Evolutionary conservation across 805 yeast species (phyloP).

Genomic region (Kluyveromyces wickerhamii): DNA sequence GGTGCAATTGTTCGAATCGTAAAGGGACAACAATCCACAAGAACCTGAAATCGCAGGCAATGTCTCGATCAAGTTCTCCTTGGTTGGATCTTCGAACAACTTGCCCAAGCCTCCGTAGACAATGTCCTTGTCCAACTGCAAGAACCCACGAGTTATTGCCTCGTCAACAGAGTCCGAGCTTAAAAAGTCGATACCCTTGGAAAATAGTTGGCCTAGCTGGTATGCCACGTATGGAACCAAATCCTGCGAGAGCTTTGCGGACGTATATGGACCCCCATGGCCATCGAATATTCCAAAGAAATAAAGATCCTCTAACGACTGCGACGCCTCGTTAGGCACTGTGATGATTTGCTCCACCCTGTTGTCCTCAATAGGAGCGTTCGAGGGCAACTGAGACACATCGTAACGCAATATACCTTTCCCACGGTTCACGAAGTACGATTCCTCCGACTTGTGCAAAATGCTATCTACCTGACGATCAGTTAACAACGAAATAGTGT

Average conservation of each 20-base stretch:
- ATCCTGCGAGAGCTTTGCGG: conserved; percentile 74
- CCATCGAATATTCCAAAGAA: conserved; percentile 97
- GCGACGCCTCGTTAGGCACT: conserved; percentile 45
- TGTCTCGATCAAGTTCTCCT: conserved; percentile 49
- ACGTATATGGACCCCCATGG: conserved; percentile 93
- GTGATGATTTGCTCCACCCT: conserved; percentile 75
- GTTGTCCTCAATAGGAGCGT: conserved; percentile 92
- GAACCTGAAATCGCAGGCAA: conserved; percentile 95
- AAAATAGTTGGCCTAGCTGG: conserved; percentile 60
- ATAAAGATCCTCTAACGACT: conserved; percentile 61
- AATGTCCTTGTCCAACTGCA: conserved; percentile 78
- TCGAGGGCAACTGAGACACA: conserved; percentile 80
- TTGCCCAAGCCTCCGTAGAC: conserved; percentile 66
- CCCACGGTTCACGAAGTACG: conserved; percentile 71
- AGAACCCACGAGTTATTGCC: conserved; percentile 75
- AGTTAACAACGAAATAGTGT: conserved; percentile 38
- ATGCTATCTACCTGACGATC: conserved; percentile 66
- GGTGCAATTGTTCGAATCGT: conserved; percentile 63
- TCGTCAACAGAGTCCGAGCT: conserved; percentile 63
- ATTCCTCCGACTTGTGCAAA: conserved; percentile 69
- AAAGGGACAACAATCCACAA: conserved; percentile 82
- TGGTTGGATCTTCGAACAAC: conserved; percentile 58
- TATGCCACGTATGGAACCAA: conserved; percentile 68
- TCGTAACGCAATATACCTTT: conserved; percentile 87
- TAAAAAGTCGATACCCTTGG: conserved; percentile 14